Percentiles rank a stretch among this genome's conserved stretches.
Evolutionary conservation across 2,329 filamentous ascomycete species (phyloP).

Genomic region (Hawksworthiomyces lignivorus): DNA sequence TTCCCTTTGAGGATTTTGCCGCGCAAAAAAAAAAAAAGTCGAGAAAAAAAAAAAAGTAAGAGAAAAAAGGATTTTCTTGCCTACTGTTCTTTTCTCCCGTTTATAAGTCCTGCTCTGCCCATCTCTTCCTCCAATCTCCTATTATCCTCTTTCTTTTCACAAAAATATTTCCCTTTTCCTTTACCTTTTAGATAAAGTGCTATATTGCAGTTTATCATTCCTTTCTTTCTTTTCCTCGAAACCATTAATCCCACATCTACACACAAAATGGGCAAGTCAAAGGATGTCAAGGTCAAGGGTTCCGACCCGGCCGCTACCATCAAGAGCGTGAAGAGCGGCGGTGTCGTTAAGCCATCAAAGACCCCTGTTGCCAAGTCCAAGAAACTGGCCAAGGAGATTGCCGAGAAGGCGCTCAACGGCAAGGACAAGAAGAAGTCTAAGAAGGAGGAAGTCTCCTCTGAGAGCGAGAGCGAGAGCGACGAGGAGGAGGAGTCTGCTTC

Average conservation of each 20-base stretch:
- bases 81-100: neutral
- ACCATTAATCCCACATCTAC: slow-evolving; percentile 8
- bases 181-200: slow-evolving; percentile 5
- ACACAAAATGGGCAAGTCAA: slow-evolving; percentile 56
- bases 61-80: slow-evolving; percentile 17
- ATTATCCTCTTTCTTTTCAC: slow-evolving; percentile 1
- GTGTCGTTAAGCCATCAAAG: slow-evolving; percentile 60
- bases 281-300: slow-evolving; percentile 51
- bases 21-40: slow-evolving; percentile 14
- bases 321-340: slow-evolving; percentile 55
- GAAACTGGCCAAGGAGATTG: slow-evolving; percentile 53
- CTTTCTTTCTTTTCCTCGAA: neutral
- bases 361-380: slow-evolving; percentile 60
- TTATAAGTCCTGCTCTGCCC: slow-evolving; percentile 2
- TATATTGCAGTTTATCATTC: neutral
- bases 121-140: slow-evolving; percentile 1
- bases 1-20: slow-evolving; percentile 17
- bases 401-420: slow-evolving; percentile 41
- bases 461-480: slow-evolving; percentile 17
- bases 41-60: slow-evolving; percentile 14
- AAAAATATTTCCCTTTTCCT: no score
- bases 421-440: slow-evolving; percentile 42
- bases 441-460: slow-evolving; percentile 28
- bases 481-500: slow-evolving; percentile 24
- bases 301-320: slow-evolving; percentile 34